Evolutionary conservation across 257 asterid species (phyloP), one percentile per base, ranked within the genome.

Genomic region (Penstemon barbatus): DNA sequence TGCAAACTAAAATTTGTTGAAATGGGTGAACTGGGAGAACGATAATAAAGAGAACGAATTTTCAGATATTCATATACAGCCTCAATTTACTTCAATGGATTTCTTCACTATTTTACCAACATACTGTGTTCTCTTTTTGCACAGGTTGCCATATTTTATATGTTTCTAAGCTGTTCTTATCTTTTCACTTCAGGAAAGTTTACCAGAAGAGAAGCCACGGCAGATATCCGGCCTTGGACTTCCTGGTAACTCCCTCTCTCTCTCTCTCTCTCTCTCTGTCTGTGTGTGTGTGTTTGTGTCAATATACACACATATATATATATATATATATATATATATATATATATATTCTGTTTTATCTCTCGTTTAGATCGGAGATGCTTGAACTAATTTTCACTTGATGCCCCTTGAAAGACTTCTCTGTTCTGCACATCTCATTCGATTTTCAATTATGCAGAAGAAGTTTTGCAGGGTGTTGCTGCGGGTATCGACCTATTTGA

Each of bases 401-500:
- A 67, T 61, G 44, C 12, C 39, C 37, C 1, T 58, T 41, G 52
- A 56, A 57, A 57, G 40, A 11, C 51, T 15, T 4, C 72, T 73
- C 58, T 15, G 57, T 56, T 43, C 55, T 65, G 56, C 49, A 63
- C 56, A 37, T 69, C 37, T 58, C 39, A 12, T 79, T 41, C 15
- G 18, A 44, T 71, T 67, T 54, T 69, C 65, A 59, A 72, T 77
- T 63, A 60, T 74, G 88, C 86, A 93, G 99, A 88, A 77, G 99
- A 93, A 87, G 85, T 93, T 56, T 80, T 93, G 84, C 96, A 90
- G 83, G 96, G 99, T 67, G 92, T 90, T 71, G 92, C 97, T 68
- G 91, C 92, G 13, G 99, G 97, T 71, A 68, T 93, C 45, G 99
- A 90, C 81, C 81, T 93, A 63, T 93, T 93, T 80, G 96, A 93